These are phyloP conservation scores for Lagenaria siceraria DNA, from an alignment of 306 rosid species.

Conservation along the genomic window DNA sequence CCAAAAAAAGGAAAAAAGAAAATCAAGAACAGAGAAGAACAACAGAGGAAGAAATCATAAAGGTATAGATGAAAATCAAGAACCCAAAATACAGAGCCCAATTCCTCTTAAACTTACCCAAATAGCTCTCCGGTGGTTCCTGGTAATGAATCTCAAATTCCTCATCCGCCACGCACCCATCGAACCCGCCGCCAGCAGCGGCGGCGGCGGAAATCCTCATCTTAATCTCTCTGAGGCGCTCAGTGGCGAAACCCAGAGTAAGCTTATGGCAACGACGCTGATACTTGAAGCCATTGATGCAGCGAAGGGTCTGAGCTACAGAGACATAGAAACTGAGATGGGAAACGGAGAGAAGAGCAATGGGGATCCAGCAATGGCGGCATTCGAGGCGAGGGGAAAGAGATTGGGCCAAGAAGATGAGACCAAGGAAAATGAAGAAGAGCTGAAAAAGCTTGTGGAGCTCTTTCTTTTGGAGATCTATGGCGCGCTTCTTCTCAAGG, in stretches of 20 bases:
- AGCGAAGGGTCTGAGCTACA: slow-evolving; percentile 72
- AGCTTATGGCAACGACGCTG: slow-evolving; percentile 92
- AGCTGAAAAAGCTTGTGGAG: slow-evolving; percentile 64
- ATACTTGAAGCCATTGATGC: slow-evolving; percentile 91
- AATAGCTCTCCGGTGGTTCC: slow-evolving; percentile 78
- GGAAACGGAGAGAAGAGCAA: slow-evolving; percentile 62
- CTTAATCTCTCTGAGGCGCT: slow-evolving; percentile 63
- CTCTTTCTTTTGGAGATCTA: slow-evolving; percentile 80
- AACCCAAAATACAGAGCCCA: slow-evolving; percentile 94
- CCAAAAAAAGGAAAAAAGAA: neutral
- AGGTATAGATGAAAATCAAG: slow-evolving; percentile 52
- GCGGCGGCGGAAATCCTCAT: slow-evolving; percentile 13
- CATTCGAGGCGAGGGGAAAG: slow-evolving; percentile 60
- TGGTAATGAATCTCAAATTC: slow-evolving; percentile 85
- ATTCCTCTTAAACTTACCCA: slow-evolving; percentile 83
- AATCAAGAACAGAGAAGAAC: slow-evolving; percentile 65
- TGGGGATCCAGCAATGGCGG: slow-evolving; percentile 92
- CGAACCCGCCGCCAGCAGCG: slow-evolving; percentile 11
- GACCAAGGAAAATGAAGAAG: slow-evolving; percentile 62
- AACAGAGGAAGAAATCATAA: slow-evolving; percentile 77
- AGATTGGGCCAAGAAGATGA: slow-evolving; percentile 35
- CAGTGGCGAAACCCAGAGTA: slow-evolving; percentile 72
- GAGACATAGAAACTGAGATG: slow-evolving; percentile 84
- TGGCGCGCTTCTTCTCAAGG: slow-evolving; percentile 70
- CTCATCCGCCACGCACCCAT: slow-evolving; percentile 22